phyloP scores from a whole-genome alignment of 805 yeast genomes.

The Wickerhamomyces silvicola region DNA sequence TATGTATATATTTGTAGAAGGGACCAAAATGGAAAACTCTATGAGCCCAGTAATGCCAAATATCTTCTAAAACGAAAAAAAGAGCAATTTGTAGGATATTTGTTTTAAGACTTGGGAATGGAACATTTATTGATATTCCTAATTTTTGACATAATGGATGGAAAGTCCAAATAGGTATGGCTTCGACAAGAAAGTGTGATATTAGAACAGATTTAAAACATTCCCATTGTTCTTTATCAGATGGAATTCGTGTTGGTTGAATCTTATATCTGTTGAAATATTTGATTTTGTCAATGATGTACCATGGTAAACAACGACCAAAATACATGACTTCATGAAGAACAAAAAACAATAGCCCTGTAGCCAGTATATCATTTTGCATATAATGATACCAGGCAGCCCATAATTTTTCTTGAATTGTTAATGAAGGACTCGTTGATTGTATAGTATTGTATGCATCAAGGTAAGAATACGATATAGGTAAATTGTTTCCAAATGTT shows the following conservation, averaged over 20 bases:
- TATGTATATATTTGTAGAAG: conserved; percentile 89
- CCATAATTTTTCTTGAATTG: conserved; percentile 68
- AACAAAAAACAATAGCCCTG: conserved; percentile 77
- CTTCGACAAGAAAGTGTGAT: conserved; percentile 89
- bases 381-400: conserved; percentile 82
- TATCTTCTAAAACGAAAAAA: conserved; percentile 83
- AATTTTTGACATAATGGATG: conserved; percentile 83
- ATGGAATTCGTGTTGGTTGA: conserved; percentile 79
- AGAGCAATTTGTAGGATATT: conserved; percentile 62
- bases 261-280: conserved; percentile 82
- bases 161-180: conserved; percentile 94
- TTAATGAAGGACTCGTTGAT: conserved; percentile 39
- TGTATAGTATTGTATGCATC: too few relatives aligned
- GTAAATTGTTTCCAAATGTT: too few relatives aligned
- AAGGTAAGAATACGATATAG: too few relatives aligned
- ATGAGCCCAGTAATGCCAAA: conserved; percentile 97
- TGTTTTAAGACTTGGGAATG: conserved; percentile 66
- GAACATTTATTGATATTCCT: conserved; percentile 76
- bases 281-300: conserved; percentile 77
- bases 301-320: conserved; percentile 91
- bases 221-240: conserved; percentile 83
- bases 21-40: conserved; percentile 83
- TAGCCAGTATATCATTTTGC: conserved; percentile 84
- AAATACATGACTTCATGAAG: conserved; percentile 88
- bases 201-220: conserved; percentile 79